phyloP scores from a whole-genome alignment of 139 green algal species.

The Bryopsis sp. region DNA sequence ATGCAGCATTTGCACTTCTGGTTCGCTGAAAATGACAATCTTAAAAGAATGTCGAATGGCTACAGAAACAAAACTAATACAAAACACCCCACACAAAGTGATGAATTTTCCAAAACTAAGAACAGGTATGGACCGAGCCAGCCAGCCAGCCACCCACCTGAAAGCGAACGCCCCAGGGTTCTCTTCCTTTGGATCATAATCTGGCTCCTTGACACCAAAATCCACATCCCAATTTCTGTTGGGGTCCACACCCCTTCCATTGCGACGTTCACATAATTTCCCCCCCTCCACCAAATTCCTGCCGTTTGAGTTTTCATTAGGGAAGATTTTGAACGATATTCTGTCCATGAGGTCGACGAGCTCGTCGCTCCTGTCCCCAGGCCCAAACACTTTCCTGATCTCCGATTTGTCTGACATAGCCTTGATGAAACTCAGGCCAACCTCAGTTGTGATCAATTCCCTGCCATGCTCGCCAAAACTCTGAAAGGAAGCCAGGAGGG shows the following conservation, averaged over 20 bases:
- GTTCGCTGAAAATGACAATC: too few relatives aligned
- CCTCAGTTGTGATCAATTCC: slow-evolving; percentile 78
- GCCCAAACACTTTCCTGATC: slow-evolving; percentile 2
- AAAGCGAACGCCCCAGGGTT: slow-evolving; percentile 67
- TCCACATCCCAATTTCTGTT: slow-evolving; percentile 92
- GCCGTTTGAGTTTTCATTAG: slow-evolving; percentile 88
- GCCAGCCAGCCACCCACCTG: slow-evolving; percentile 30
- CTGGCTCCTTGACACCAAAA: slow-evolving; percentile 90
- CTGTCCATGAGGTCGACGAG: slow-evolving; percentile 11
- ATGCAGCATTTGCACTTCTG: slow-evolving; percentile 67
- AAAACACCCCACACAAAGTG: too few relatives aligned
- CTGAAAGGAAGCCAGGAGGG: slow-evolving; percentile 24
- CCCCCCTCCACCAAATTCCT: slow-evolving; percentile 69
- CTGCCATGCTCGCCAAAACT: slow-evolving; percentile 90
- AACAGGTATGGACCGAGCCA: background rate
- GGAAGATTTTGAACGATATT: slow-evolving; percentile 59
- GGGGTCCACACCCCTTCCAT: slow-evolving; percentile 90
- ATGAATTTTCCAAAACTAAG: too few relatives aligned
- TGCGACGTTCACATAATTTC: slow-evolving; percentile 90
- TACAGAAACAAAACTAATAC: slow-evolving; percentile 17
- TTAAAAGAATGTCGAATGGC: too few relatives aligned
- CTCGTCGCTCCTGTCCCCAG: background rate
- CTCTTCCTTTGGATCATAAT: slow-evolving; percentile 88
- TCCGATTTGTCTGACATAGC: slow-evolving; percentile 36
- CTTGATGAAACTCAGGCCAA: slow-evolving; percentile 64